A percentile compares a stretch with the other conserved stretches of the same genome.
Evolutionary conservation across 1,139 yeast species (phyloP).

Genomic region (Hyphopichia burtonii): DNA sequence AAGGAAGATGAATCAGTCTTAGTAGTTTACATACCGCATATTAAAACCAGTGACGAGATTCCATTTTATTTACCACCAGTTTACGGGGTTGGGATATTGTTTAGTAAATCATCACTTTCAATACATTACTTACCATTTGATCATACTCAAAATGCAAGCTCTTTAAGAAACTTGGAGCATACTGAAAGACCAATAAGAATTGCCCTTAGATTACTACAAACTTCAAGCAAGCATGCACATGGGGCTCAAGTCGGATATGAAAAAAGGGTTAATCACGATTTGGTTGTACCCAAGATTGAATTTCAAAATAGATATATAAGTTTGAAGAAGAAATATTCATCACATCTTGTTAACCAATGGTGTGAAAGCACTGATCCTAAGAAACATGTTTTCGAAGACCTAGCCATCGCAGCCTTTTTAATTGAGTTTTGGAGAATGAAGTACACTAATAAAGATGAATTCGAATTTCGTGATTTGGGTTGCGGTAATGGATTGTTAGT

Average conservation of each 20-base stretch:
- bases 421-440: conserved; percentile 81
- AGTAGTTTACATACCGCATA: conserved; percentile 77
- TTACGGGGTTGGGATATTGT: conserved; percentile 73
- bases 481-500: conserved; percentile 94
- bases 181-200: conserved; percentile 72
- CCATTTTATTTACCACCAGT: conserved; percentile 91
- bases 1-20: conserved; percentile 41
- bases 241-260: conserved; percentile 85
- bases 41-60: conserved; percentile 54
- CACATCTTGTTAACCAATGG: conserved; percentile 79
- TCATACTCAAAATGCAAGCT: conserved; percentile 17
- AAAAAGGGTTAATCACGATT: conserved; percentile 85
- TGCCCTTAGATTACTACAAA: conserved; percentile 74
- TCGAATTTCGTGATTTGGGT: conserved; percentile 85
- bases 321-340: conserved; percentile 80
- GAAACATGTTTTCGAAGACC: conserved; percentile 94
- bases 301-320: conserved; percentile 83
- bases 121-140: conserved; percentile 77
- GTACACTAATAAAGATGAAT: conserved; percentile 46
- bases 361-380: conserved; percentile 90
- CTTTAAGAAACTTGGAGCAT: conserved; percentile 35
- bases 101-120: conserved; percentile 53
- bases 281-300: conserved; percentile 75
- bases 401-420: conserved; percentile 92
- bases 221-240: conserved; percentile 77